phyloP scores from a whole-genome alignment of 192 early-diverging fungal genomes.

The Funneliformis mosseae region DNA sequence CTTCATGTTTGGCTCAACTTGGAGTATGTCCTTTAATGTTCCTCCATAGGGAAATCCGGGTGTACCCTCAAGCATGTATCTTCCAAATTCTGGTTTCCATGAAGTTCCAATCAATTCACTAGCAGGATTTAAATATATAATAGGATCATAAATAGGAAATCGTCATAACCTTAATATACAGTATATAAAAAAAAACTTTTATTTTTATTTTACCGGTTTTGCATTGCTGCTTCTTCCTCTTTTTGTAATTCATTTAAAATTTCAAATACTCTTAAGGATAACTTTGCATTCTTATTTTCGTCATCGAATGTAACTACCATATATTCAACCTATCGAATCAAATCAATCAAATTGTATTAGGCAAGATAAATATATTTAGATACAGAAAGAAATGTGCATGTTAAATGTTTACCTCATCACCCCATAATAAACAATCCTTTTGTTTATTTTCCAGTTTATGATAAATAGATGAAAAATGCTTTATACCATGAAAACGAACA shows the following conservation, averaged over 20 bases:
- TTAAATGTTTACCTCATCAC: slow-evolving; percentile 80
- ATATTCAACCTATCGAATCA: slow-evolving; percentile 82
- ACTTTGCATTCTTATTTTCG: slow-evolving; percentile 64
- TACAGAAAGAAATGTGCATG: not conserved
- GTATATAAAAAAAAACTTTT: too few species aligned
- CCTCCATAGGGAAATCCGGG: slow-evolving; percentile 90
- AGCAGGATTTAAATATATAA: slow-evolving; percentile 51
- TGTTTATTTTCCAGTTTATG: slow-evolving; percentile 76
- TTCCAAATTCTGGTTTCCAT: slow-evolving; percentile 96
- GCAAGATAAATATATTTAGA: not conserved
- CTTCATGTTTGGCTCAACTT: slow-evolving; percentile 90
- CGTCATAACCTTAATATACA: not conserved
- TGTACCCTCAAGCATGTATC: slow-evolving; percentile 96
- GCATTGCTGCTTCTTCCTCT: slow-evolving; percentile 65
- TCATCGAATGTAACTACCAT: slow-evolving; percentile 85
- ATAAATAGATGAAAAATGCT: slow-evolving; percentile 91
- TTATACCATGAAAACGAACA: slow-evolving; percentile 90
- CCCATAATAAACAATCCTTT: slow-evolving; percentile 87
- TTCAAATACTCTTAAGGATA: slow-evolving; percentile 82
- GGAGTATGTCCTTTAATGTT: slow-evolving; percentile 74
- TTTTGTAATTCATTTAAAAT: slow-evolving; percentile 71
- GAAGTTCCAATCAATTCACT: slow-evolving; percentile 65
- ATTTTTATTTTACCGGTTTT: slow-evolving; percentile 24
- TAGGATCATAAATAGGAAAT: slow-evolving; percentile 66
- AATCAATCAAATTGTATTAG: not conserved